Conservation (phyloP, 768 basidiomycete genomes). For the Exsudoporus frostii region DNA sequence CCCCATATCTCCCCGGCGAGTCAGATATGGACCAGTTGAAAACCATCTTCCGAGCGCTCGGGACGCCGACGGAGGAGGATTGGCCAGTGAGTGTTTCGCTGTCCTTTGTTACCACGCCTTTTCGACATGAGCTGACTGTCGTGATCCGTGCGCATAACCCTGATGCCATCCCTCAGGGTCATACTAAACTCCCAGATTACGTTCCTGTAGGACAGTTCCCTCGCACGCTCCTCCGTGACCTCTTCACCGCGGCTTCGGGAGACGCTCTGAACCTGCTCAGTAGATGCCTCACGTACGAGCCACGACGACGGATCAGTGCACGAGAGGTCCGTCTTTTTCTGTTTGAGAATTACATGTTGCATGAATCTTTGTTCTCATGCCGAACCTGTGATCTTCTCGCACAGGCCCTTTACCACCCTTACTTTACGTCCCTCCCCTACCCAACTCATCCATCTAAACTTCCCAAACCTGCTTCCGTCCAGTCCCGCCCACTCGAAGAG, state of each 20-base stretch:
- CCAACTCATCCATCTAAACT: slow-evolving; percentile 88
- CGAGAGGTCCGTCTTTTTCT: slow-evolving; percentile 54
- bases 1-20: slow-evolving; percentile 93
- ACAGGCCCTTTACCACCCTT: slow-evolving; percentile 83
- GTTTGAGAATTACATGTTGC: not conserved
- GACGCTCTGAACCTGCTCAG: slow-evolving; percentile 82
- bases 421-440: slow-evolving; percentile 82
- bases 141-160: not conserved
- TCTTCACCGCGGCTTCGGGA: slow-evolving; percentile 87
- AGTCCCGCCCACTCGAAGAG: slow-evolving; percentile 66
- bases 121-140: not conserved
- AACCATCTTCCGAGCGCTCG: slow-evolving; percentile 89
- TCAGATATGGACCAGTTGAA: slow-evolving; percentile 97
- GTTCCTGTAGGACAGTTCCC: slow-evolving; percentile 84
- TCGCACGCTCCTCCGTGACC: slow-evolving; percentile 73
- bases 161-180: slow-evolving; percentile 55
- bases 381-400: not conserved
- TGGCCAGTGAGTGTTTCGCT: slow-evolving; percentile 75
- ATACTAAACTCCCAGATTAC: slow-evolving; percentile 88
- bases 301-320: slow-evolving; percentile 75
- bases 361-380: not conserved
- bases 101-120: not conserved
- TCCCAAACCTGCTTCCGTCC: slow-evolving; percentile 61
- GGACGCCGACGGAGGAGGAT: slow-evolving; percentile 94
- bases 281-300: slow-evolving; percentile 82